Conservation (phyloP, 139 green algal genomes). For the Chlorella sp. region DNA sequence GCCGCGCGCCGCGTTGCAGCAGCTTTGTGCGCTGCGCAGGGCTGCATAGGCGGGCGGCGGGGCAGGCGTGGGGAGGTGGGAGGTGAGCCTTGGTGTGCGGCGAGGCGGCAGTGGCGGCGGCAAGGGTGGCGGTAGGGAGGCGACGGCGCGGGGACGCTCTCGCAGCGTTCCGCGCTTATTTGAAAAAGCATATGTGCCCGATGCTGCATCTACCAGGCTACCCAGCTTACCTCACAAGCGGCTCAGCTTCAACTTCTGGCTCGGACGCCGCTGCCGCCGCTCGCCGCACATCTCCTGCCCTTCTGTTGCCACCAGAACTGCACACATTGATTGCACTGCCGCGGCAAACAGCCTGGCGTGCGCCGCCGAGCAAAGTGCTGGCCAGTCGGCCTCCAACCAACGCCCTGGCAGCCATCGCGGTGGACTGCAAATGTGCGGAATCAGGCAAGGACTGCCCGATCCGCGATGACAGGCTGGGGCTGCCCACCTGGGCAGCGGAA, state of each 20-base stretch:
- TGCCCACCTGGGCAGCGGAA: too few relatives aligned
- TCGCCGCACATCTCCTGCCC: neutral
- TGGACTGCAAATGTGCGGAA: too few relatives aligned
- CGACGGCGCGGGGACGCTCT: neutral
- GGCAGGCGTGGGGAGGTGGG: neutral
- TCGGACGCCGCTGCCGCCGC: neutral
- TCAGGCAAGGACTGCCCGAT: too few relatives aligned
- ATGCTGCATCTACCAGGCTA: neutral
- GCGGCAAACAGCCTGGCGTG: too few relatives aligned
- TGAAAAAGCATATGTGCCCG: neutral
- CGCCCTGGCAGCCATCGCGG: too few relatives aligned
- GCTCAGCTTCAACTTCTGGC: neutral
- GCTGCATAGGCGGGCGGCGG: neutral
- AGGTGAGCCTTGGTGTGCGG: neutral
- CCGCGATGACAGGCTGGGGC: too few relatives aligned
- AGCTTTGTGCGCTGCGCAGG: slow-evolving; percentile 3
- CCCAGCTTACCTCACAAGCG: neutral
- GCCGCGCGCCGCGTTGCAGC: slow-evolving; percentile 27
- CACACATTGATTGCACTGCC: too few relatives aligned
- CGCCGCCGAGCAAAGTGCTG: too few relatives aligned
- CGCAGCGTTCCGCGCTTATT: neutral
- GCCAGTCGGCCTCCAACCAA: too few relatives aligned
- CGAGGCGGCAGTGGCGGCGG: neutral
- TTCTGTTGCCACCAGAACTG: neutral
- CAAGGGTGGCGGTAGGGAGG: neutral